Evolutionary conservation across 2,329 filamentous ascomycete genomes (phyloP).

Genomic region (Cercospora berteroae): DNA sequence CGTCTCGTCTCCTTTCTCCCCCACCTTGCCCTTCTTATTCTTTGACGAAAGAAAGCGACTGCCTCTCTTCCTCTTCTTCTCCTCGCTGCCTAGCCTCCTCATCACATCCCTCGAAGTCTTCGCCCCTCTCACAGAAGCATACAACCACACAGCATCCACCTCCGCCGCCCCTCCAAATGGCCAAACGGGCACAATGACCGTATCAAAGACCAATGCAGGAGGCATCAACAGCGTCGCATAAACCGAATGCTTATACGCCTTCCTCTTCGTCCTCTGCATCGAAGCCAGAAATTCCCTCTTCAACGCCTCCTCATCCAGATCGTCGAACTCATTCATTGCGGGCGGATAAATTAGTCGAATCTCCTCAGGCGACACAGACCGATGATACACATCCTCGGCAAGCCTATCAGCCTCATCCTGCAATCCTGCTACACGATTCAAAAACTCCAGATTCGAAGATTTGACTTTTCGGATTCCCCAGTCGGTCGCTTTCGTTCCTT

Average conservation of each 20-base stretch:
- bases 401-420: constrained; percentile 28
- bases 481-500: constrained; percentile 42
- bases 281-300: constrained; percentile 44
- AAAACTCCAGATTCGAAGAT: constrained; percentile 45
- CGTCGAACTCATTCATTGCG: constrained; percentile 16
- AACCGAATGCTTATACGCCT: constrained; percentile 44
- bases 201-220: constrained; percentile 38
- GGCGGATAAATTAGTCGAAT: constrained; percentile 44
- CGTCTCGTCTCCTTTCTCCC: neutral
- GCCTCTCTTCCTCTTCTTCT: neutral
- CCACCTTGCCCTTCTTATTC: neutral
- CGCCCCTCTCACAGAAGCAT: constrained; percentile 48
- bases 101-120: constrained; percentile 43
- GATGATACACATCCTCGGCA: constrained; percentile 35
- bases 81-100: constrained; percentile 35
- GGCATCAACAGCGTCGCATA: constrained; percentile 46
- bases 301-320: constrained; percentile 28
- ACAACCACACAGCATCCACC: constrained; percentile 39
- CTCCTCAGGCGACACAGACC: constrained; percentile 42
- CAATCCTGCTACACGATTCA: constrained; percentile 40
- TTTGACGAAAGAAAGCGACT: neutral
- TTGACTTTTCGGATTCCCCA: constrained; percentile 45
- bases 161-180: constrained; percentile 42
- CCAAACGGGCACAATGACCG: constrained; percentile 39
- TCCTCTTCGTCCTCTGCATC: constrained; percentile 44